Evolutionary conservation across 2,329 filamentous ascomycete species (phyloP).

Genomic region (Dothistroma pini): DNA sequence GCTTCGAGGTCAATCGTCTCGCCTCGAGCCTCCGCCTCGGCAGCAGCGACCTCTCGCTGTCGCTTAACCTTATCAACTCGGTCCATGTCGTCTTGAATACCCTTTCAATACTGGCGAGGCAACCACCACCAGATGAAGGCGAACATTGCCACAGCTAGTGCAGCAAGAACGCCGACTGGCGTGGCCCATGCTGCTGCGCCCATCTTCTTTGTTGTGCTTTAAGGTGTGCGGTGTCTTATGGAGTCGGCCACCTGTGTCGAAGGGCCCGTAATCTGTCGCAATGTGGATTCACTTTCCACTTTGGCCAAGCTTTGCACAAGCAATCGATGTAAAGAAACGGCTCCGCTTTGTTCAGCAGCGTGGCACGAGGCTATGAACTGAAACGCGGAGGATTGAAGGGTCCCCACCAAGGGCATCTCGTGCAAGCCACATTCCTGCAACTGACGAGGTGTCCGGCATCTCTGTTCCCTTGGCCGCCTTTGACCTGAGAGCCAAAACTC

Average conservation of each 20-base stretch:
- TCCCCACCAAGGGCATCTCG: background rate
- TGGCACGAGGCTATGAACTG: background rate
- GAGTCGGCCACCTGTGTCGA: too few relatives aligned
- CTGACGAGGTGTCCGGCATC: background rate
- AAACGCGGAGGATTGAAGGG: background rate
- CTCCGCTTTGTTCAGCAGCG: background rate
- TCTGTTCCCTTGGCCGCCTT: background rate
- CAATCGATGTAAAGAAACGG: background rate
- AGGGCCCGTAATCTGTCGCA: too few relatives aligned
- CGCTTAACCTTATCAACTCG: background rate
- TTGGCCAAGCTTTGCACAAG: background rate
- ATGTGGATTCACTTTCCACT: background rate
- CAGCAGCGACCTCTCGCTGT: background rate
- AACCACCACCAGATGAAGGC: conserved; percentile 32
- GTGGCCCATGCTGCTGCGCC: conserved; percentile 23
- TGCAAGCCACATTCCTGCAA: background rate
- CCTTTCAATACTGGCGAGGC: conserved; percentile 15
- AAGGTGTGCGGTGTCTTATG: background rate
- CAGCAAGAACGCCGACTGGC: conserved; percentile 29
- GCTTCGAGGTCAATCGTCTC: background rate
- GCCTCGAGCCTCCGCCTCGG: background rate
- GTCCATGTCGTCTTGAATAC: conserved; percentile 1
- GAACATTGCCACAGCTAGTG: conserved; percentile 22
- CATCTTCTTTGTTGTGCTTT: conserved; percentile 10
- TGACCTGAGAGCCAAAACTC: background rate